Base-by-base conservation (phyloP, 176 grass and related monocot genomes). In the Phoenix roebelenii region DNA sequence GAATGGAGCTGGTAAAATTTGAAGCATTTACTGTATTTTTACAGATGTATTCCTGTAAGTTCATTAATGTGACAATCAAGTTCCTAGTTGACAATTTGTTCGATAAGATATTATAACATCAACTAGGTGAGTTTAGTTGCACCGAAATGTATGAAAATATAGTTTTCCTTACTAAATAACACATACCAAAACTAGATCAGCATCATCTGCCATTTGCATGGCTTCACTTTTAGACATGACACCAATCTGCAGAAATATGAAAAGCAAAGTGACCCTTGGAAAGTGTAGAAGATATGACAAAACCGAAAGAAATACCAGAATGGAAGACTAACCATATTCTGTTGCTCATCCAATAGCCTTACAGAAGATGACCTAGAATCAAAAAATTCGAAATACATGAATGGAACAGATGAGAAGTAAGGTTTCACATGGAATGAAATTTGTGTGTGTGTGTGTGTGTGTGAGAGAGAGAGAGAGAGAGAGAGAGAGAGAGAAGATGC, bases 271-370 rank as follows among this genome's bases (percentile, higher is more conserved):
- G 0, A 7, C 12, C 23, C 64, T 16, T 54, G 56, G 29, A 83
- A 26, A 49, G 29, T 16, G 18, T 12, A 51, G 35, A n/a, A 66
- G 23, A 53, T 4, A 54, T 7, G 67, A 50, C 61, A 52, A 55
- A 63, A 16, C 24, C 44, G 24, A 54, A 23, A 52, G 19, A 14
- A 28, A 58, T 44, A 44, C 9, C 52, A 74, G 24, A 48, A 62
- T 60, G 48, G 25, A 22, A 67, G 64, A 19, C 51, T 85, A 80
- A 92, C 93, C 93, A 98, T 88, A 70, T 79, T 76, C 77, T 92
- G 85, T 49, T 92, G 69, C 44, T 80, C 80, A 70, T 97, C 93
- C 63, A 97, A 73, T 22, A 97, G 73, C 87, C 93, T 92, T 56
- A 97, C 84, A 14, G 87, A 88, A 0, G 87, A 76, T 54, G 93